These are phyloP conservation scores for Aegilops bicornis DNA, from an alignment of 176 grass and related monocot species.

Conservation along the genomic window DNA sequence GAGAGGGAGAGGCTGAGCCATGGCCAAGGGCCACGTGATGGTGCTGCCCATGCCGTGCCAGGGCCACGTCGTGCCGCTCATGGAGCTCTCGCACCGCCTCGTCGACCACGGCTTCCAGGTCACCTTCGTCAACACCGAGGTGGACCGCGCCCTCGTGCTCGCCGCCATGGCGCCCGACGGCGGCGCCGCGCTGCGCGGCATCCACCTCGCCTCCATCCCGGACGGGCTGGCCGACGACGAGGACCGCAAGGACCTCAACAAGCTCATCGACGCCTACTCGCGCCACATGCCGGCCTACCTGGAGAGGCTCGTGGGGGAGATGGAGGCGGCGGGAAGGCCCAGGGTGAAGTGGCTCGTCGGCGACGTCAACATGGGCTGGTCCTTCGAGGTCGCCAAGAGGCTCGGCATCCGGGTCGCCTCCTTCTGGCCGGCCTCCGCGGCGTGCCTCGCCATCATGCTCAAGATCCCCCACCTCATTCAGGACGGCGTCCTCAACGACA, in stretches of 20 bases:
- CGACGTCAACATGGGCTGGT: slow-evolving; percentile 65
- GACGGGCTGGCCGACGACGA: slow-evolving; percentile 63
- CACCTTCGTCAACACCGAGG: slow-evolving; percentile 78
- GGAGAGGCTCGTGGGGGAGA: slow-evolving; percentile 31
- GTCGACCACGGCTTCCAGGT: slow-evolving; percentile 71
- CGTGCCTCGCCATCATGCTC: slow-evolving; percentile 40
- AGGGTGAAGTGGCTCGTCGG: slow-evolving; percentile 51
- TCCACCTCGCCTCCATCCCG: slow-evolving; percentile 57
- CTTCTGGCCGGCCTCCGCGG: slow-evolving; percentile 49
- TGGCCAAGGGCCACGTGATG: slow-evolving; percentile 38
- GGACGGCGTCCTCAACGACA: slow-evolving; percentile 52
- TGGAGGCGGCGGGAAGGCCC: slow-evolving; percentile 11
- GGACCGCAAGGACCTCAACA: slow-evolving; percentile 64
- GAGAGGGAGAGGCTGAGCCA: background rate
- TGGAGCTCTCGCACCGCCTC: slow-evolving; percentile 76
- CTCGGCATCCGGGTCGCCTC: slow-evolving; percentile 40
- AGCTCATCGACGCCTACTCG: slow-evolving; percentile 48
- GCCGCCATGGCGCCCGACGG: slow-evolving; percentile 16
- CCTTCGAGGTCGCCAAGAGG: slow-evolving; percentile 50
- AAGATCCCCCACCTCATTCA: slow-evolving; percentile 54
- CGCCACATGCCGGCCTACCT: slow-evolving; percentile 30
- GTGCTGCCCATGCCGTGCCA: slow-evolving; percentile 64
- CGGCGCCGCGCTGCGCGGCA: slow-evolving; percentile 23
- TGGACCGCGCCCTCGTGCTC: slow-evolving; percentile 49
- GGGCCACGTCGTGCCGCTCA: slow-evolving; percentile 66